These are phyloP conservation scores for Jatropha multifida DNA, from an alignment of 441 rosid species.

Conservation along the genomic window DNA sequence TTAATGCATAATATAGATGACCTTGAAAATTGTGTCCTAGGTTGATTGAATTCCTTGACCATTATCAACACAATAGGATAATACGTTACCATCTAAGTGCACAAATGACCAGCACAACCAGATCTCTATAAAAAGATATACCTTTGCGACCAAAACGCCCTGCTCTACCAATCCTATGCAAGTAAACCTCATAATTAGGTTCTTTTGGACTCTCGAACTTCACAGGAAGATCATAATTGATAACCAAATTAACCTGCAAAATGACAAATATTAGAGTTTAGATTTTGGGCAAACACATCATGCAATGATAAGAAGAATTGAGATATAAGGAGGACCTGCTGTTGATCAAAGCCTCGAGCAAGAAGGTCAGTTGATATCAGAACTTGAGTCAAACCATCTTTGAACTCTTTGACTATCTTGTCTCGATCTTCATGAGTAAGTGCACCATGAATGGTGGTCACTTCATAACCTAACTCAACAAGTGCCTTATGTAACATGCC, in stretches of 20 bases:
- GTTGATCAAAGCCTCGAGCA: conserved; percentile 96
- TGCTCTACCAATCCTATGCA: conserved; percentile 97
- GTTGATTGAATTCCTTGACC: not conserved
- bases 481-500: conserved; percentile 59
- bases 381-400: conserved; percentile 85
- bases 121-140: conserved; percentile 22
- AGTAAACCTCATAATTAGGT: conserved; percentile 89
- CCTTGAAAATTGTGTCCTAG: not conserved
- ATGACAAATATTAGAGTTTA: not conserved
- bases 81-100: not conserved
- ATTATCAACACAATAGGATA: not conserved
- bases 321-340: conserved; percentile 45
- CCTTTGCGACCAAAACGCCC: conserved; percentile 99
- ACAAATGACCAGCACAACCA: conserved; percentile 1
- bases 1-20: not conserved
- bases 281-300: not conserved
- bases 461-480: conserved; percentile 69
- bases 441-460: conserved; percentile 83
- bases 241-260: conserved; percentile 80
- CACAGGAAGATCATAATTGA: conserved; percentile 79
- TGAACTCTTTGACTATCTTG: conserved; percentile 83
- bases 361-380: conserved; percentile 91
- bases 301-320: not conserved
- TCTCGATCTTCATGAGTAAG: conserved; percentile 64
- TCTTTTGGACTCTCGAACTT: conserved; percentile 50